Evolutionary conservation across 2,329 filamentous ascomycete genomes (phyloP).

Genomic region (Penicillium aurantiogriseum): DNA sequence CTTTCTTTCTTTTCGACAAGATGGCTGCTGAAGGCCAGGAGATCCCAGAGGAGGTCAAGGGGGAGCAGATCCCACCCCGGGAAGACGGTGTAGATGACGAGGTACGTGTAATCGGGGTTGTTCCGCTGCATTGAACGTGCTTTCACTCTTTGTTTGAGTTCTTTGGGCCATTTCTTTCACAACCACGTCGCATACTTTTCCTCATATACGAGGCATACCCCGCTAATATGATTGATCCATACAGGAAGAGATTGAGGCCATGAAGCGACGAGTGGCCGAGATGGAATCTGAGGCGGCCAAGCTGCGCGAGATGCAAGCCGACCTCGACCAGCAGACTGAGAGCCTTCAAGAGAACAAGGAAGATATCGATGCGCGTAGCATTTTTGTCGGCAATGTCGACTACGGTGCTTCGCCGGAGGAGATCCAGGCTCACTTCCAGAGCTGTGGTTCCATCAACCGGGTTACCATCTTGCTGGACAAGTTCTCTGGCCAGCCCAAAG

Average conservation of each 20-base stretch:
- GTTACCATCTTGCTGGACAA: constrained; percentile 98
- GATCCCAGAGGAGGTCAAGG: constrained; percentile 36
- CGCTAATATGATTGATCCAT: constrained; percentile 8
- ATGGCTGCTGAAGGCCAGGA: constrained; percentile 40
- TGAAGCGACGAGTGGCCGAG: constrained; percentile 83
- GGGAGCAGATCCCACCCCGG: constrained; percentile 39
- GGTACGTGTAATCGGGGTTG: constrained; percentile 30
- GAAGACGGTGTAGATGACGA: constrained; percentile 48
- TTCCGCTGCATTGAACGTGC: constrained; percentile 1
- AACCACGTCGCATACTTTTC: neutral
- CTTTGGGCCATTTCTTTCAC: neutral
- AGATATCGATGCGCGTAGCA: constrained; percentile 89
- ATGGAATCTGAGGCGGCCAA: constrained; percentile 90
- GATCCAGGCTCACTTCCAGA: constrained; percentile 97
- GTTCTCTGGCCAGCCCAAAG: constrained; percentile 98
- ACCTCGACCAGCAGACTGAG: constrained; percentile 78
- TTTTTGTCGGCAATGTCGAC: constrained; percentile 98
- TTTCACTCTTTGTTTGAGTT: constrained; percentile 3
- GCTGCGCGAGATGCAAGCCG: constrained; percentile 81
- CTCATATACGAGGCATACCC: neutral
- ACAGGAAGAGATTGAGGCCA: constrained; percentile 77
- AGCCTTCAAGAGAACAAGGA: constrained; percentile 89
- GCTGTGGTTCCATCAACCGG: constrained; percentile 93
- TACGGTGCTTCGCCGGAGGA: constrained; percentile 96
- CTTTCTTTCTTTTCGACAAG: constrained; percentile 10